phyloP scores from a whole-genome alignment of 139 green algal genomes.

The Chlamydomonas sp. region DNA sequence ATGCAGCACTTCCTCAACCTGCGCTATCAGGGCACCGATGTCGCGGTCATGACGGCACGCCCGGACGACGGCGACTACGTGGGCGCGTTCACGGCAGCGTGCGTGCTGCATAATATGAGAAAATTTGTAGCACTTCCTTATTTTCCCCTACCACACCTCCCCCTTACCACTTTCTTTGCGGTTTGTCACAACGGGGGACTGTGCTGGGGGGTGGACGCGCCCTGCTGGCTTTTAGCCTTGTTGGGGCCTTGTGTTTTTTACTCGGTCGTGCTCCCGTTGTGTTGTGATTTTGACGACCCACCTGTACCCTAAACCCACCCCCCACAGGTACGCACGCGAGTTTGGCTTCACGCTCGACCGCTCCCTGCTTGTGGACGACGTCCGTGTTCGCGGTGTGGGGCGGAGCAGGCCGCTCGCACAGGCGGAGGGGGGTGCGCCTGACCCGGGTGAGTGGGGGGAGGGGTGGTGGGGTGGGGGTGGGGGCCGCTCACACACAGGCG shows the following conservation, averaged over 20 bases:
- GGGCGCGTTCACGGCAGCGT: conserved; percentile 24
- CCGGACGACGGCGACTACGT: conserved; percentile 18
- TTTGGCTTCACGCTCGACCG: conserved; percentile 90
- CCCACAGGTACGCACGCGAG: too few species aligned
- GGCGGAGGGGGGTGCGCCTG: background rate
- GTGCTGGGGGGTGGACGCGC: too few species aligned
- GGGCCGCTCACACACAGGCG: background rate
- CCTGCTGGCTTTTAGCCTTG: conserved; percentile 6
- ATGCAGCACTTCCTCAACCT: conserved; percentile 82
- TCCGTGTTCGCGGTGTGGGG: conserved; percentile 68
- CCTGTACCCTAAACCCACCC: conserved; percentile 60
- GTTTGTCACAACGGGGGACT: too few species aligned
- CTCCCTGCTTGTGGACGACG: conserved; percentile 79
- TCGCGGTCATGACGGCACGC: conserved; percentile 77
- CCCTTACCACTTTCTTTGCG: too few species aligned
- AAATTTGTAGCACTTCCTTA: background rate
- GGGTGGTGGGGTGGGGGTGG: background rate
- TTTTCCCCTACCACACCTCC: too few species aligned
- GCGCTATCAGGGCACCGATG: conserved; percentile 82
- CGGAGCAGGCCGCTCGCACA: conserved; percentile 27
- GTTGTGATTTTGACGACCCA: conserved; percentile 10
- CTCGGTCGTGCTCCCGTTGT: too few species aligned
- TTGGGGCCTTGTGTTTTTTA: too few species aligned
- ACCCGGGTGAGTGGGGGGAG: background rate
- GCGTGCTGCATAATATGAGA: background rate